phyloP scores from a whole-genome alignment of 2,329 filamentous ascomycete genomes.

The Cladosporium sp. region DNA sequence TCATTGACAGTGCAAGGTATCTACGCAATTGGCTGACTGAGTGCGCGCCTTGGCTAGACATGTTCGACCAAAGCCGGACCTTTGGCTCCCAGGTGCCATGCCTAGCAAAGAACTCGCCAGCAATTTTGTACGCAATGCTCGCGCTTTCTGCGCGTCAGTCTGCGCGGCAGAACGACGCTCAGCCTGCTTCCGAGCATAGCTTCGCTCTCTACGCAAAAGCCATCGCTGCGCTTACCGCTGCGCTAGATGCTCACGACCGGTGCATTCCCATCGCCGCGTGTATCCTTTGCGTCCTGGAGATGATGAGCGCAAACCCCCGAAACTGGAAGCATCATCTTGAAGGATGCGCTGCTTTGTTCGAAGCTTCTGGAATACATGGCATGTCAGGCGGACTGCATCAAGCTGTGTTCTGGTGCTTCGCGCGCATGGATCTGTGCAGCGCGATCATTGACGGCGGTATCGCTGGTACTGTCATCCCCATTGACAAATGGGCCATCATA shows the following conservation, averaged over 20 bases:
- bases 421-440: slow-evolving; percentile 44
- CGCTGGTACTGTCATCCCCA: slow-evolving; percentile 38
- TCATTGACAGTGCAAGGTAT: not conserved
- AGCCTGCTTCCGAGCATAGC: slow-evolving; percentile 40
- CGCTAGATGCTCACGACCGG: slow-evolving; percentile 37
- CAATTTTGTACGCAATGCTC: slow-evolving; percentile 44
- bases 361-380: slow-evolving; percentile 45
- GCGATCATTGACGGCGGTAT: slow-evolving; percentile 44
- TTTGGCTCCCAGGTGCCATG: slow-evolving; percentile 47
- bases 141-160: slow-evolving; percentile 48
- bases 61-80: slow-evolving; percentile 46
- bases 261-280: slow-evolving; percentile 41
- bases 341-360: slow-evolving; percentile 48
- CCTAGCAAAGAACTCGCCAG: slow-evolving; percentile 39
- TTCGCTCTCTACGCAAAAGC: slow-evolving; percentile 48
- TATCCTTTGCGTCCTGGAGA: slow-evolving; percentile 40
- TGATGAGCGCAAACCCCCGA: slow-evolving; percentile 39
- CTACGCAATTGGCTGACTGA: slow-evolving; percentile 6
- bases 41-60: slow-evolving; percentile 40
- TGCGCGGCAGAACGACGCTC: slow-evolving; percentile 41
- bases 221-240: slow-evolving; percentile 37
- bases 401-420: slow-evolving; percentile 53
- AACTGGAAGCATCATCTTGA: slow-evolving; percentile 52
- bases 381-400: slow-evolving; percentile 45
- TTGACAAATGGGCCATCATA: slow-evolving; percentile 39